These are phyloP conservation scores for Colletotrichum chrysophilum DNA, from an alignment of 2,329 filamentous ascomycete species.

Conservation along the genomic window DNA sequence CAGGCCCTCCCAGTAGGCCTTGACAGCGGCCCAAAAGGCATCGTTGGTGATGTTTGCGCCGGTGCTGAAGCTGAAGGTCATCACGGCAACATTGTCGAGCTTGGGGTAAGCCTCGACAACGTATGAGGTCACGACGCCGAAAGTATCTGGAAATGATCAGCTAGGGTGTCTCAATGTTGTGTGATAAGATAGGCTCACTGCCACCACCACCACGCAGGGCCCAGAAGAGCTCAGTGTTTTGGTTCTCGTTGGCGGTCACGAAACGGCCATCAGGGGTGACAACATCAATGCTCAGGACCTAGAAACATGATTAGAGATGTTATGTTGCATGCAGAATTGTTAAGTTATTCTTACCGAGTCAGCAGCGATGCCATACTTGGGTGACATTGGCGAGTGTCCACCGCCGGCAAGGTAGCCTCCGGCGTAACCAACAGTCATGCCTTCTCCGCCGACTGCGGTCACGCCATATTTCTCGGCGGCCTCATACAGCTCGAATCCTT, in stretches of 20 bases:
- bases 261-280: conserved; percentile 49
- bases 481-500: conserved; percentile 54
- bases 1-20: conserved; percentile 26
- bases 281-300: conserved; percentile 48
- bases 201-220: conserved; percentile 52
- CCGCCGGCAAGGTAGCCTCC: conserved; percentile 67
- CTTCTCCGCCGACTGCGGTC: conserved; percentile 60
- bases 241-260: conserved; percentile 40
- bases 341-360: conserved; percentile 36
- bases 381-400: conserved; percentile 59
- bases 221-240: conserved; percentile 54
- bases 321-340: not conserved
- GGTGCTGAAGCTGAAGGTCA: conserved; percentile 44
- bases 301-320: conserved; percentile 20
- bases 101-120: conserved; percentile 56
- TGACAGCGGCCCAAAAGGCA: conserved; percentile 17
- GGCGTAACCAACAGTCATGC: conserved; percentile 58
- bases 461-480: conserved; percentile 49
- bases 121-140: conserved; percentile 60
- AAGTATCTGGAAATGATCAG: conserved; percentile 53
- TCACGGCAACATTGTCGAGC: conserved; percentile 41
- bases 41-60: not conserved
- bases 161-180: not conserved
- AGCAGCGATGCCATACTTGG: conserved; percentile 59
- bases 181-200: not conserved